These are phyloP conservation scores for Lichtheimia ramosa DNA, from an alignment of 371 early-diverging fungal genomes.

Conservation along the genomic window DNA sequence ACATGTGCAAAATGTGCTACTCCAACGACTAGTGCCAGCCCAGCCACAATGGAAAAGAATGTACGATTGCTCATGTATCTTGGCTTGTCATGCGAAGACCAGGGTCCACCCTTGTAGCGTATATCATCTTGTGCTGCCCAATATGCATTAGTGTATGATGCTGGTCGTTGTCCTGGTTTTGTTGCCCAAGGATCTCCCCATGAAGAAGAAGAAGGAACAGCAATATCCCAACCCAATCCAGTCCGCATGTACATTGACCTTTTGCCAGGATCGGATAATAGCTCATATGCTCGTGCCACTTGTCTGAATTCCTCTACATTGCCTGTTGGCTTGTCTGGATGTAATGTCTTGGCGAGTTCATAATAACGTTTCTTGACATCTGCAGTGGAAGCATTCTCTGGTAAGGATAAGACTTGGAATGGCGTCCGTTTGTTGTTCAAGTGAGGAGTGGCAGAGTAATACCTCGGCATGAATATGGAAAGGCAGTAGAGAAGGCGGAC, in stretches of 20 bases:
- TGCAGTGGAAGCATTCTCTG: slow-evolving; percentile 18
- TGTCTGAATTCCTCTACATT: slow-evolving; percentile 33
- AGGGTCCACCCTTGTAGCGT: slow-evolving; percentile 23
- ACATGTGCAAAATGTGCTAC: slow-evolving; percentile 26
- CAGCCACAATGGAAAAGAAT: slow-evolving; percentile 36
- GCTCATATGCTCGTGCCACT: slow-evolving; percentile 38
- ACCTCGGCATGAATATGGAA: not conserved
- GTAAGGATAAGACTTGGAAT: slow-evolving; percentile 33
- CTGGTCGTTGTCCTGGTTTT: slow-evolving; percentile 16
- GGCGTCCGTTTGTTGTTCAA: slow-evolving; percentile 14
- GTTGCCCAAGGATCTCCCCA: slow-evolving; percentile 14
- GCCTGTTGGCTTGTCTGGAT: slow-evolving; percentile 38
- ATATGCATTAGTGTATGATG: slow-evolving; percentile 20
- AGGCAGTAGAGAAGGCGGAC: too few relatives aligned
- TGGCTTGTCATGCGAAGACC: slow-evolving; percentile 25
- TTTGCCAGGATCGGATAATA: slow-evolving; percentile 25
- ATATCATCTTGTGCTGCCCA: slow-evolving; percentile 20
- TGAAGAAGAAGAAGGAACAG: slow-evolving; percentile 3
- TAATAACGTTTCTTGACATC: slow-evolving; percentile 40
- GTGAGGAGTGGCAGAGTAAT: not conserved
- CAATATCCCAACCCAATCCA: slow-evolving; percentile 35
- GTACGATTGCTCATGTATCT: slow-evolving; percentile 34
- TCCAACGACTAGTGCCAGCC: slow-evolving; percentile 20
- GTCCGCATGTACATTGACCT: slow-evolving; percentile 22
- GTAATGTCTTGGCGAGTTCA: slow-evolving; percentile 39